Conservation (phyloP, 176 grass and related monocot genomes). For the Dactylis glomerata region DNA sequence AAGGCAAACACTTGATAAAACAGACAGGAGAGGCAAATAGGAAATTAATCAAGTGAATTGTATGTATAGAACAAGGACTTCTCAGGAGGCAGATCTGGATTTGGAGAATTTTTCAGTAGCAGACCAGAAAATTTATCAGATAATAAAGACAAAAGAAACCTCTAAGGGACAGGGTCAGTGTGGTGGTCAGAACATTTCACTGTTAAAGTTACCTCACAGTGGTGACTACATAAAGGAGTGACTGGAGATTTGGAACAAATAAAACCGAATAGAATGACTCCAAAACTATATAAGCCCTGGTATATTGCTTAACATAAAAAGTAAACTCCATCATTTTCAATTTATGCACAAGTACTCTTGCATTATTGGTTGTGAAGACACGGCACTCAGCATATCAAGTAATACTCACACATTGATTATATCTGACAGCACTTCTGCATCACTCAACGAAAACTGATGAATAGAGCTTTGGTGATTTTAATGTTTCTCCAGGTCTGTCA, state of each 20-base stretch:
- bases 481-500: not conserved
- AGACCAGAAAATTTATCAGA: no score
- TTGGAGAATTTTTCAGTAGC: not conserved
- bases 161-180: not conserved
- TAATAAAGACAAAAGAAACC: not conserved
- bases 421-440: no score
- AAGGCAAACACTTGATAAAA: no score
- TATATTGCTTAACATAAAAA: not conserved
- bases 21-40: no score
- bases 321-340: not conserved
- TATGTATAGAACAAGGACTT: no score
- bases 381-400: not conserved
- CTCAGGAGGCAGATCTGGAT: not conserved
- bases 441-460: not conserved
- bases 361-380: not conserved
- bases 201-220: no score
- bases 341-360: not conserved
- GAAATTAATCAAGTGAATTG: no score
- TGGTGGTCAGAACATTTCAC: no score
- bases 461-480: not conserved
- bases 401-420: no score
- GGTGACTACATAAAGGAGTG: not conserved
- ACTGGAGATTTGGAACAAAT: not conserved
- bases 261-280: not conserved
- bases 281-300: not conserved